Evolutionary conservation across 176 grass and related monocot genomes (phyloP), one percentile per base, ranked within the genome.

Genomic region (Guadua angustifolia): DNA sequence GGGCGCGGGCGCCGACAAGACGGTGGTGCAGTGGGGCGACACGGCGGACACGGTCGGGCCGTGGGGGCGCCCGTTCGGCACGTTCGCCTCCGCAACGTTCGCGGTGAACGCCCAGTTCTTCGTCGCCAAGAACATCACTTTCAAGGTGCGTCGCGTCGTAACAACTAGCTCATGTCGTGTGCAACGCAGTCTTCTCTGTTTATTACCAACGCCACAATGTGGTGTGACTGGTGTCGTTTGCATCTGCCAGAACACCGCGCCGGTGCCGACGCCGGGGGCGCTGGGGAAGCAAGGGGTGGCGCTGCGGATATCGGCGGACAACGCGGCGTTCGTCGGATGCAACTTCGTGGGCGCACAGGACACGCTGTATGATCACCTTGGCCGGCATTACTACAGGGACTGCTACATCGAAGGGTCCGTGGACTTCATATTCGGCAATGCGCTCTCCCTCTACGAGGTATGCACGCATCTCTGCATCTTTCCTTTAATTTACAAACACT

Each of bases 381-480:
- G 96, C 0, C 61, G 96, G 6, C 96, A 99, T 73, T 99, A 92
- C 86, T 99, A 99, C 91, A 78, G 91, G 38, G 91, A 95, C 72
- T 99, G 93, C 89, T 99, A 94, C 89, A 92, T 99, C 75, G 93
- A 99, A 53, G 96, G 96, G 32, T 99, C 96, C 25, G 91, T 99
- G 18, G 96, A 99, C 85, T 99, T 99, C 93, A 99, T 99, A 65
- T 95, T 99, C 81, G 96, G 93, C 63, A 94, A 99, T 68, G 96
- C 96, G 15, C 93, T 95, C 81, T 95, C 96, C 14, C 89, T 99
- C 19, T 99, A 78, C 50, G 93, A 95, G 96, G 96, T 99, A 60
- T 4, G 17, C 51, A 46, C 26, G 8, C 25, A 9, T 52, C 25
- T 15, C 16, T 60, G 56, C 65, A 19, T 29, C 10, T 4, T 43